These are phyloP conservation scores for Cystobasidium ongulense DNA, from an alignment of 768 basidiomycete species.

Conservation along the genomic window DNA sequence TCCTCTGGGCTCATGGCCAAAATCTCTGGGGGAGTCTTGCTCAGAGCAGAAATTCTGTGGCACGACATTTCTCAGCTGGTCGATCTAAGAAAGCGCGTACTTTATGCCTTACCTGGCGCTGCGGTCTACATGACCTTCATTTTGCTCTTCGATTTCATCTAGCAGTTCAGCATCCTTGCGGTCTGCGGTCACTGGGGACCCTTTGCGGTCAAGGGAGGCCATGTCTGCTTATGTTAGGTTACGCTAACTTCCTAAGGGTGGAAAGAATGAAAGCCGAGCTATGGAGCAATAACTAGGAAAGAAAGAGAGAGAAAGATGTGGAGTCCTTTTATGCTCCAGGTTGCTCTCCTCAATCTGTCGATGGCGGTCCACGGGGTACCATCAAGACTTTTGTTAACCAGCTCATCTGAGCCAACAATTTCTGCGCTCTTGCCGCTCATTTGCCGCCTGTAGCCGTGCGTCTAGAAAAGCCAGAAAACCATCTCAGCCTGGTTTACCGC, in stretches of 20 bases:
- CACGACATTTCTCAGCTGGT: background rate
- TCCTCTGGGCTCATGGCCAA: slow-evolving; percentile 19
- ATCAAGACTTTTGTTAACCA: too few relatives aligned
- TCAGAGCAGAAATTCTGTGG: background rate
- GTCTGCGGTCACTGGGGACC: background rate
- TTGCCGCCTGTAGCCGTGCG: background rate
- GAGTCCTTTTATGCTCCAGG: background rate
- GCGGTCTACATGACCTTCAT: background rate
- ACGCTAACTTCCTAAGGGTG: background rate
- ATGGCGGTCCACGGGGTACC: too few relatives aligned
- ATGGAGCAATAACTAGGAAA: background rate
- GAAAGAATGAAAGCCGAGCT: background rate
- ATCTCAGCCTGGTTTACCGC: too few relatives aligned
- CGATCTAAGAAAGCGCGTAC: background rate
- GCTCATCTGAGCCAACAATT: too few relatives aligned
- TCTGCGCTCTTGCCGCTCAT: background rate
- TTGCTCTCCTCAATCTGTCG: background rate
- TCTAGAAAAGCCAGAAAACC: background rate
- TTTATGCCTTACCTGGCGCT: background rate
- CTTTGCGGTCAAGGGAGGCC: background rate
- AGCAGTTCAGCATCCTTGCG: background rate
- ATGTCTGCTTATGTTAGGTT: background rate
- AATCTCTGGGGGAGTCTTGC: background rate
- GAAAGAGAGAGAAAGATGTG: background rate
- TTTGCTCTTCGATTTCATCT: background rate